Evolutionary conservation across 139 green algal species (phyloP), one percentile per base, ranked within the genome.

Genomic region (Chlamydomonas urium): DNA sequence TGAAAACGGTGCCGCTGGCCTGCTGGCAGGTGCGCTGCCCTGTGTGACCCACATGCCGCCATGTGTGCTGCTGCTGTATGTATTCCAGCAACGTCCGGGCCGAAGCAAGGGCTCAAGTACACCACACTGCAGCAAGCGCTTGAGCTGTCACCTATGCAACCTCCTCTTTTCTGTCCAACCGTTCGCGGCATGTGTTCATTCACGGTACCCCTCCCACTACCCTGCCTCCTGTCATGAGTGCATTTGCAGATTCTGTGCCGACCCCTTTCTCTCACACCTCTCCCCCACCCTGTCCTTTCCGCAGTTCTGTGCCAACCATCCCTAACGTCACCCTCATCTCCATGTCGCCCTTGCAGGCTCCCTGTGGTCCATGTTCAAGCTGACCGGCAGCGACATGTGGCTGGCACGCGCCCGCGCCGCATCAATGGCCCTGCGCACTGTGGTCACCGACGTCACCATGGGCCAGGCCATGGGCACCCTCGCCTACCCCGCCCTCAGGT

Each of bases 401-500:
- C 60, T 14, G 19, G 31, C n/a, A 26, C 60, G 33, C 10, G 60
- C 60, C 10, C 60, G 10, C 10, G 60, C 33, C 29, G 60, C 60
- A 6, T 37, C 60, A n/a, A 6, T n/a, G 32, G 26, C 60, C 17
- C 33, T 67, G 32, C 60, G n/a, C 60, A 4, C 23, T 29, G 60
- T 26, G 5, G 17, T 31, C 60, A 29, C 8, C 32, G 60, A 67
- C 29, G 10, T 37, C n/a, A 17, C 19, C 26, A 21, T 67, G 14
- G 60, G 60, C 32, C 60, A 67, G 42, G 23, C 60, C 32, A 26
- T 67, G 17, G 60, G 26, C 32, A 67, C 33, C 6, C 60, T 67
- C 29, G 29, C 29, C 60, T 67, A 67, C 60, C 60, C 60, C 33
- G 60, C 60, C 32, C n/a, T 67, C 60, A 42, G 60, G 32, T 63